Evolutionary conservation across 1,139 yeast species (phyloP).

Genomic region (Debaryomyces robertsiae): DNA sequence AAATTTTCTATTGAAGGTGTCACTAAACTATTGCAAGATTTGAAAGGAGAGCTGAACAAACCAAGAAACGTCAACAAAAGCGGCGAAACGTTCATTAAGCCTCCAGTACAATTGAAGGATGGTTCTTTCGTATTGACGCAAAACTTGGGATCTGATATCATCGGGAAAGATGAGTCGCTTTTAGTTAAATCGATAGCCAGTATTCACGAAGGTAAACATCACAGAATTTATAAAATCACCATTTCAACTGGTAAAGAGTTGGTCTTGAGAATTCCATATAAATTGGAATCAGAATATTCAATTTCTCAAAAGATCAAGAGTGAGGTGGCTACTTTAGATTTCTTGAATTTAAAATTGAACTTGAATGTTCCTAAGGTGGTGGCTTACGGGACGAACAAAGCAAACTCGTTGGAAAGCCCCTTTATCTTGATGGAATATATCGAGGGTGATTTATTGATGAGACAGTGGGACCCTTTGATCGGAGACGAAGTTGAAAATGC

Average conservation of each 20-base stretch:
- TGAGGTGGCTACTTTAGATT: constrained; percentile 94
- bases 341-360: constrained; percentile 56
- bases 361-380: constrained; percentile 71
- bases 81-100: constrained; percentile 26
- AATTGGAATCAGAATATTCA: constrained; percentile 63
- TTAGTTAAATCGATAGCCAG: constrained; percentile 74
- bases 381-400: constrained; percentile 65
- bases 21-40: constrained; percentile 47
- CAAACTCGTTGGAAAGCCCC: constrained; percentile 69
- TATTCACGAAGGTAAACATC: constrained; percentile 92
- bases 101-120: constrained; percentile 43
- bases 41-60: constrained; percentile 32
- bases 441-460: constrained; percentile 82
- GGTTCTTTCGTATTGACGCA: constrained; percentile 48
- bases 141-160: constrained; percentile 41
- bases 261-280: constrained; percentile 84
- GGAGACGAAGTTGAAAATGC: constrained; percentile 38
- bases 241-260: constrained; percentile 63
- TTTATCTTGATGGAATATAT: constrained; percentile 79
- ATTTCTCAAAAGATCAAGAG: constrained; percentile 71
- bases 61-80: constrained; percentile 25
- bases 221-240: constrained; percentile 75
- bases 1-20: constrained; percentile 81
- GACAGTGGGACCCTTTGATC: constrained; percentile 82
- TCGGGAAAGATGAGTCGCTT: constrained; percentile 49